Conservation (phyloP, 2,329 filamentous ascomycete genomes). For the Penicillium paneum region DNA sequence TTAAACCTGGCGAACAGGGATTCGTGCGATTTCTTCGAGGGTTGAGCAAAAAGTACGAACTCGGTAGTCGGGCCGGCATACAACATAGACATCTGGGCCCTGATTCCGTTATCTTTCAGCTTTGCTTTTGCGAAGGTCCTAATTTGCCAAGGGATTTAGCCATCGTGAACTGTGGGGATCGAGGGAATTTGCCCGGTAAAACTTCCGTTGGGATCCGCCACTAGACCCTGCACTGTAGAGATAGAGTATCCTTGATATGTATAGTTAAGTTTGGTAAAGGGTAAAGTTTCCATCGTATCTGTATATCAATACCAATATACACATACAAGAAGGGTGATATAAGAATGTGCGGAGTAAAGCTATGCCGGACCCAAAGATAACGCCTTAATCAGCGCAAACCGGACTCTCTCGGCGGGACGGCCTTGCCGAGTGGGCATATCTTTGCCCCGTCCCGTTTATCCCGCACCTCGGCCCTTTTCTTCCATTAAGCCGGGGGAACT, state of each 20-base stretch:
- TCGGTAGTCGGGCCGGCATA: slow-evolving; percentile 3
- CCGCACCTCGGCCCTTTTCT: background rate
- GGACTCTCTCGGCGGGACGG: background rate
- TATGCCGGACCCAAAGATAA: background rate
- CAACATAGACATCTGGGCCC: background rate
- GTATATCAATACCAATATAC: background rate
- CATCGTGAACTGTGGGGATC: slow-evolving; percentile 5
- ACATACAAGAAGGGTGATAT: background rate
- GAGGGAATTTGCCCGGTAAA: background rate
- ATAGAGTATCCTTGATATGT: background rate
- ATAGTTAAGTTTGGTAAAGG: too few species aligned
- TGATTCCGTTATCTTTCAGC: background rate
- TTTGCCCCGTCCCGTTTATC: slow-evolving; percentile 13
- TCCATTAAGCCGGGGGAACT: background rate
- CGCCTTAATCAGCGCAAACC: background rate
- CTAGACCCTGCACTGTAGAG: slow-evolving; percentile 16
- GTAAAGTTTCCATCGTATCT: too few species aligned
- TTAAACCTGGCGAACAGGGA: background rate
- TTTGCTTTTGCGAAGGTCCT: background rate
- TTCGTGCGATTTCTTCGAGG: slow-evolving; percentile 2
- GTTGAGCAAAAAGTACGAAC: background rate
- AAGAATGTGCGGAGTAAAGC: background rate
- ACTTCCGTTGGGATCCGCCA: slow-evolving; percentile 19
- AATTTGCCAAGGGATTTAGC: background rate
- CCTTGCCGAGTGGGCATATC: slow-evolving; percentile 17